Evolutionary conservation across 352 stramenopile species (phyloP).

Genomic region (Globisporangium abappressorium): DNA sequence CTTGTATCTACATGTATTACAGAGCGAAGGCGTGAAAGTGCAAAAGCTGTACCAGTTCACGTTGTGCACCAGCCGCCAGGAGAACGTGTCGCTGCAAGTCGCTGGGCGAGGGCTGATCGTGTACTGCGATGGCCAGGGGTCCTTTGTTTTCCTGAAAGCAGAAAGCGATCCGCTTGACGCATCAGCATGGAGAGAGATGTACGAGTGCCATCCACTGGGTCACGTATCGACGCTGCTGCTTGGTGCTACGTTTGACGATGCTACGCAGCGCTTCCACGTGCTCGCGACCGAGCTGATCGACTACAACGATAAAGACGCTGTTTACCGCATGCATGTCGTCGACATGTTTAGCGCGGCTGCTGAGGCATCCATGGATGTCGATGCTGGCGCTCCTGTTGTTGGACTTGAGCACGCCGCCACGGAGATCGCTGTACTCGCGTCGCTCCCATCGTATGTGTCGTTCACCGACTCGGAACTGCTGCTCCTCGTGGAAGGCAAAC

Average conservation of each 20-base stretch:
- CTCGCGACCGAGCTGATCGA: slow-evolving; percentile 47
- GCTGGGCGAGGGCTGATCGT: slow-evolving; percentile 58
- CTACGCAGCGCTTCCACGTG: slow-evolving; percentile 34
- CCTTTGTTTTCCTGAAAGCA: slow-evolving; percentile 48
- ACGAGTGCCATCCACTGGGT: slow-evolving; percentile 50
- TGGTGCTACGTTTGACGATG: slow-evolving; percentile 42
- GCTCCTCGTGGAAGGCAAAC: slow-evolving; percentile 56
- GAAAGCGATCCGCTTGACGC: slow-evolving; percentile 21
- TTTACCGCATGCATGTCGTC: slow-evolving; percentile 52
- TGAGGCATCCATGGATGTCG: slow-evolving; percentile 27
- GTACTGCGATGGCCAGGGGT: slow-evolving; percentile 59
- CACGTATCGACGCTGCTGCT: slow-evolving; percentile 39
- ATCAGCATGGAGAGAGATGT: slow-evolving; percentile 38
- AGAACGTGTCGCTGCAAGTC: slow-evolving; percentile 66
- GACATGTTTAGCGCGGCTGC: slow-evolving; percentile 24
- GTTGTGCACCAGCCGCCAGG: slow-evolving; percentile 31
- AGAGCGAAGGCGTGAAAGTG: slow-evolving; percentile 24
- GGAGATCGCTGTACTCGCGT: slow-evolving; percentile 42
- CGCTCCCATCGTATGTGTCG: slow-evolving; percentile 52
- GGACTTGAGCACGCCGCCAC: slow-evolving; percentile 38
- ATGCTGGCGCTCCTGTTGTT: slow-evolving; percentile 29
- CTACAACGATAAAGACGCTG: slow-evolving; percentile 40
- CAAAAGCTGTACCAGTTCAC: slow-evolving; percentile 40
- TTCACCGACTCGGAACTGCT: slow-evolving; percentile 44
- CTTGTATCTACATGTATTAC: not conserved